Evolutionary conservation across 106 monocot genomes (phyloP), one percentile per base, ranked within the genome.

Genomic region (Platanthera guangdongensis): DNA sequence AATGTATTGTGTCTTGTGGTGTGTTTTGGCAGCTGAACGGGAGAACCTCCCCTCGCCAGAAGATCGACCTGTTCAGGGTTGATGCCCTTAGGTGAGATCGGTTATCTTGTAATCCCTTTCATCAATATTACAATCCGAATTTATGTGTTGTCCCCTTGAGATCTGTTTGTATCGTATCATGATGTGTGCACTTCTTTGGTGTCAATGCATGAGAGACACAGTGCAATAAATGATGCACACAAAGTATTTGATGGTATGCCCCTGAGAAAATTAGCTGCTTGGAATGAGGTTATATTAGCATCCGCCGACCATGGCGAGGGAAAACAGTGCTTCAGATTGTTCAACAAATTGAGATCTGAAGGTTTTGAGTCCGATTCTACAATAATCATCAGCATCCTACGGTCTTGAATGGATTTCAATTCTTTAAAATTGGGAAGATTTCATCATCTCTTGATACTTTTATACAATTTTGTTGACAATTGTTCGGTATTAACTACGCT

Each of bases 401-500:
- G 73, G 46, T 30, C 71, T 6, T 82, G 79, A 16, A 39, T 72
- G 4, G 71, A 78, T 70, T 78, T 81, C 69, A 51, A 62, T 18
- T 54, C 14, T 57, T 57, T 85, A 30, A 14, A 19, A 14, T 14
- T 7, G 16, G 85, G 79, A 4, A 76, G 63, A 62, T 71, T 9
- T 25, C 3, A 79, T 18, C 85, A 85, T 55, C 18, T 5, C 8
- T 54, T 76, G 76, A 73, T 74, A 8, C 15, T 82, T 67, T 25
- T 79, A 71, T 71, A 68, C 47, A 73, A 76, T n/a, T 76, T 82
- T 13, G 79, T 52, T 11, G 82, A 30, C 19, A 67, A 82, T 13
- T 28, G 65, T 1, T 76, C 59, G 3, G 71, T 86, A 4, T 46
- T 50, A 50, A 86, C 86, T 16, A 83, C 77, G 12, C 80, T 86